A percentile compares a stretch with the other conserved stretches of the same genome.
phyloP scores from a whole-genome alignment of 306 rosid genomes.

The Pyrus betulifolia region DNA sequence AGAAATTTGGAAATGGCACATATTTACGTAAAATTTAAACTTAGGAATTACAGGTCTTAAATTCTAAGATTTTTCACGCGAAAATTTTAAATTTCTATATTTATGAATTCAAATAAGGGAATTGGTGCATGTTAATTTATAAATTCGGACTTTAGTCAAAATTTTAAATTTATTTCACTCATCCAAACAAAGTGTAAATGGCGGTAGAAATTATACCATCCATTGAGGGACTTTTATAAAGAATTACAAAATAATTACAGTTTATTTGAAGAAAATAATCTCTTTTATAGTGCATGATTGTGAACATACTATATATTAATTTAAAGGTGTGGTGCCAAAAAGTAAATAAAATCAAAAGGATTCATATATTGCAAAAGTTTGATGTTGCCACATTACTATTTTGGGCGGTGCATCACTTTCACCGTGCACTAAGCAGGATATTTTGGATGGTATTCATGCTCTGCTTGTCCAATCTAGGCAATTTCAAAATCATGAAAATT shows the following conservation, averaged over 20 bases:
- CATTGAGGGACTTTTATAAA: background rate
- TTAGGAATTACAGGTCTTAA: too few relatives aligned
- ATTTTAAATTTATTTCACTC: too few relatives aligned
- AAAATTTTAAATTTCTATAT: too few relatives aligned
- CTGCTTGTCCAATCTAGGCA: conserved; percentile 53
- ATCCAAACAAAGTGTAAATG: background rate
- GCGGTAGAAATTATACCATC: conserved; percentile 8
- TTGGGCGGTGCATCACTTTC: conserved; percentile 64
- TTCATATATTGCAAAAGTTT: conserved; percentile 29
- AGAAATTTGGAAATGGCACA: too few relatives aligned
- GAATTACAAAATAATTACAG: background rate
- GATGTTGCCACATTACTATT: conserved; percentile 52
- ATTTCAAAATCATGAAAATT: conserved; percentile 40
- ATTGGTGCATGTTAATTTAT: too few relatives aligned
- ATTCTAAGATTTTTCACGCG: too few relatives aligned
- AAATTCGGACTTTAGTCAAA: too few relatives aligned
- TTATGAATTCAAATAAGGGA: too few relatives aligned
- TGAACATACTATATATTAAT: conserved; percentile 13
- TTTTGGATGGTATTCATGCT: conserved; percentile 51
- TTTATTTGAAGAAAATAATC: conserved; percentile 2
- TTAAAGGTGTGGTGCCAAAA: background rate
- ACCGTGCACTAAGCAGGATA: conserved; percentile 28
- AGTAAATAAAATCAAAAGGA: conserved; percentile 10
- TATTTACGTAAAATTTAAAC: too few relatives aligned
- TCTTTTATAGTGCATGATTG: conserved; percentile 22